Conservation (phyloP, 83 land plant species). For the Diphasiastrum complanatum region DNA sequence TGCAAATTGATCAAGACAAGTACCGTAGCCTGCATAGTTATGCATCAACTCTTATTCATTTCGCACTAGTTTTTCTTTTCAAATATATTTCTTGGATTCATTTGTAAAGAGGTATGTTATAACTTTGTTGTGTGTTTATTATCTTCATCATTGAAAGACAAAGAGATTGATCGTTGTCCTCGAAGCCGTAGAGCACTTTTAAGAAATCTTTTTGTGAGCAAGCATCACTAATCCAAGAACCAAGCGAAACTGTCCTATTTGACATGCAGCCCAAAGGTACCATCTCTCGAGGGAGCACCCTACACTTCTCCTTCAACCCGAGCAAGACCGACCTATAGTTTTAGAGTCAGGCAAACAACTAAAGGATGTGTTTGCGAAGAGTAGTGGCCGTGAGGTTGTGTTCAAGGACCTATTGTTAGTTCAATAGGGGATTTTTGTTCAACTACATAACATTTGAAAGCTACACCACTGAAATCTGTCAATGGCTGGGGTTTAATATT, state of each 20-base stretch:
- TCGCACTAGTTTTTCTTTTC: too few relatives aligned
- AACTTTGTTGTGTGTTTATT: too few relatives aligned
- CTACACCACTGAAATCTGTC: conserved; percentile 94
- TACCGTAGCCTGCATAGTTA: background rate
- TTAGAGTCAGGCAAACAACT: conserved; percentile 49
- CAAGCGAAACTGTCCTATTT: background rate
- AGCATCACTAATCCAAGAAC: background rate
- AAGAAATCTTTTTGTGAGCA: background rate
- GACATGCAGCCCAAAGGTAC: conserved; percentile 55
- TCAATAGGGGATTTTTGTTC: conserved; percentile 79
- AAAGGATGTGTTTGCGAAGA: conserved; percentile 39
- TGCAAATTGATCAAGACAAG: background rate
- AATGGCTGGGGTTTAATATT: conserved; percentile 93
- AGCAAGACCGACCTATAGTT: conserved; percentile 54
- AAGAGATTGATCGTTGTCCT: background rate
- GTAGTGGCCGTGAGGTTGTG: conserved; percentile 45
- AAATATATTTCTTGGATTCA: too few relatives aligned
- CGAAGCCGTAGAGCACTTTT: background rate
- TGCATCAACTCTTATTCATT: too few relatives aligned
- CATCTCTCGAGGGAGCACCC: conserved; percentile 82
- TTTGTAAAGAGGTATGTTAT: background rate
- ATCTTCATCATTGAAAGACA: background rate
- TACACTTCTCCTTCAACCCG: conserved; percentile 62
- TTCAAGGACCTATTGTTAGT: conserved; percentile 86
- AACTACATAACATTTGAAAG: conserved; percentile 90